Evolutionary conservation across 352 stramenopile species (phyloP), one percentile per base, ranked within the genome.

Genomic region (Plasmopara viticola): DNA sequence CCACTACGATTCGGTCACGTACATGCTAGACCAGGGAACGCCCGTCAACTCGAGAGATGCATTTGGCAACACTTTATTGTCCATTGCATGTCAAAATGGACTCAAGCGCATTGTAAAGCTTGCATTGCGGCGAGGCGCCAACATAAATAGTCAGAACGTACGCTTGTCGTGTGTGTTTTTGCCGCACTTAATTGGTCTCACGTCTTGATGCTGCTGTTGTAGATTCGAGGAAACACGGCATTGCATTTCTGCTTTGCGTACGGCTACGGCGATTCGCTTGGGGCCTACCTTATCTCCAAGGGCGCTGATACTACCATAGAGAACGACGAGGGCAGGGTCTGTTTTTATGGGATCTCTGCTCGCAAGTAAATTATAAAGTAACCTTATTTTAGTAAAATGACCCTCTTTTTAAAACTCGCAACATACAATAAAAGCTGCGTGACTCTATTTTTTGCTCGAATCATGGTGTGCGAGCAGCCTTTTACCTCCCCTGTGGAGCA

Each of bases 221-320:
- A 87, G 76, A 66, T 78, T 37, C 77, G 79, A 55, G 84, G 87
- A 18, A 96, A 97, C 58, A 96, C 87, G 6, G 78, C 86, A 14
- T 69, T 97, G 38, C 88, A 96, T 43, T 96, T 94, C 52, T 96
- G 86, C 64, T 96, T 94, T 53, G 74, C 77, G 15, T 96, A 94
- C 54, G 84, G 82, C 20, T 95, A 95, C 50, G 84, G 78, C 25
- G 79, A 93, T 38, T 88, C 78, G n/a, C 61, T 97, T 7, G 83
- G 81, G 28, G 80, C 71, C 41, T 97, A 97, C 52, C 66, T 97
- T 44, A 79, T 96, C 41, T 87, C 74, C 28, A 96, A 97, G 60
- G 86, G 86, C 37, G 86, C 84, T 10, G 80, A 91, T 52, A 77
- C 80, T 25, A 60, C 58, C 17, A 51, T 94, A 48, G 54, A 61